A percentile compares a stretch with the other conserved stretches of the same genome.
phyloP scores from a whole-genome alignment of 1,139 yeast species.

The Saccharomycopsis hybrid region DNA sequence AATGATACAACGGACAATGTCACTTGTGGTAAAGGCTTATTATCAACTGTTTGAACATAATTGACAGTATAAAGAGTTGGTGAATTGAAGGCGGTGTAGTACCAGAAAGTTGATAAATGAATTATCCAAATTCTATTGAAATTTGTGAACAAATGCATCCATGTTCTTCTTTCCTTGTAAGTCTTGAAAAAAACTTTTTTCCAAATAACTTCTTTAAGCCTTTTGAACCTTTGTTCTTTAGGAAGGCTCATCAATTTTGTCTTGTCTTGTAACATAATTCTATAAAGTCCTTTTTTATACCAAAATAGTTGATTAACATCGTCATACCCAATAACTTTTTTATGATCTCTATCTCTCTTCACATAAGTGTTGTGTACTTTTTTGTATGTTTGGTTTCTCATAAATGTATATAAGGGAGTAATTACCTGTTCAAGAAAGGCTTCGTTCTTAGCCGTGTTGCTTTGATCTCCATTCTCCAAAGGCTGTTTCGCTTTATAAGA shows the following conservation, averaged over 20 bases:
- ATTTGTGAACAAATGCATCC: slow-evolving; percentile 52
- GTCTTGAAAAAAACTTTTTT: slow-evolving; percentile 46
- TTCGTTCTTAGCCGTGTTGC: neutral
- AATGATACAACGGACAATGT: slow-evolving; percentile 43
- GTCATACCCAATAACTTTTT: slow-evolving; percentile 51
- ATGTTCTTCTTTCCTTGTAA: slow-evolving; percentile 49
- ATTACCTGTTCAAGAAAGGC: slow-evolving; percentile 55
- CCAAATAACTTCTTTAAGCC: slow-evolving; percentile 44
- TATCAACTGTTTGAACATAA: slow-evolving; percentile 39
- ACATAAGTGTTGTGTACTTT: slow-evolving; percentile 34
- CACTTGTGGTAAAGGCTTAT: slow-evolving; percentile 43
- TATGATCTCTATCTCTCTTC: slow-evolving; percentile 47
- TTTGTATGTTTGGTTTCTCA: slow-evolving; percentile 43
- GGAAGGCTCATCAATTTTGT: slow-evolving; percentile 36
- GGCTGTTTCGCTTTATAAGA: slow-evolving; percentile 34
- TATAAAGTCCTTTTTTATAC: slow-evolving; percentile 46
- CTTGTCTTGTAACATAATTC: slow-evolving; percentile 35
- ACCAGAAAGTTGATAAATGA: slow-evolving; percentile 55
- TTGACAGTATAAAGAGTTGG: slow-evolving; percentile 48
- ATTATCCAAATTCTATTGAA: slow-evolving; percentile 60
- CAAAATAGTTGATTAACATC: slow-evolving; percentile 62
- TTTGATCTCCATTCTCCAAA: slow-evolving; percentile 8
- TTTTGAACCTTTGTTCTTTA: slow-evolving; percentile 41
- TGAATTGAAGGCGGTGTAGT: slow-evolving; percentile 47
- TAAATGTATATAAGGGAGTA: slow-evolving; percentile 60